Evolutionary conservation across 2,329 filamentous ascomycete genomes (phyloP), one percentile per base, ranked within the genome.

Genomic region (Sporothrix phasma): DNA sequence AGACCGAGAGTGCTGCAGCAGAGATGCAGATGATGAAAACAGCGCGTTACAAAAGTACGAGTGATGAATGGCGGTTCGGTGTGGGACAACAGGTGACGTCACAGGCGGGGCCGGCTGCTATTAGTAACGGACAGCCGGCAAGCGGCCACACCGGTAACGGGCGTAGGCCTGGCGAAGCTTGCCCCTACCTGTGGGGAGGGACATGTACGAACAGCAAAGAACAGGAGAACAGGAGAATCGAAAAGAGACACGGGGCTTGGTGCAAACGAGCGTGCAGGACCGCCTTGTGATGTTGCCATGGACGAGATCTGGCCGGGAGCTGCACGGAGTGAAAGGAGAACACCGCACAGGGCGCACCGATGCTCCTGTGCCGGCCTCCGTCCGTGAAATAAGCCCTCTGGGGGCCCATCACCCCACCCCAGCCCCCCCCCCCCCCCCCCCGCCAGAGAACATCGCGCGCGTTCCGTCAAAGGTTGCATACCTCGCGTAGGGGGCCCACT

Each of bases 91-190:
- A n/a, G 15, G 41, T 60, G 56, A 60, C 56, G 41, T 60, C 56
- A 60, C 56, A 13, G 26, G 56, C 39, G 56, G 56, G 56, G 24
- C 39, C 37, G 56, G 24, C 15, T 4, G 24, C 26, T 39, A 26
- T 60, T 60, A 60, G 56, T 46, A 60, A 46, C 41, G 41, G 41
- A 46, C 56, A 26, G 41, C 56, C 56, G 56, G 56, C 39, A 46
- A 60, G n/a, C 41, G 10, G 39, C 41, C 54, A 58, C 39, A n/a
- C 29, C 37, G 54, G 54, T 43, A 39, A 54, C 51, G 51, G n/a
- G 51, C 54, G 54, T 43, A 37, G 54, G 54, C 37, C 22, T 24
- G 31, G 51, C 19, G 51, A 56, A n/a, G 51, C 51, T 56, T 31
- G 10, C n/a, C n/a, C n/a, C 39, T 56, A 31, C 31, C 19, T 56